These are phyloP conservation scores for Euphrasia arctica DNA, from an alignment of 305 asterid genomes.

Conservation along the genomic window DNA sequence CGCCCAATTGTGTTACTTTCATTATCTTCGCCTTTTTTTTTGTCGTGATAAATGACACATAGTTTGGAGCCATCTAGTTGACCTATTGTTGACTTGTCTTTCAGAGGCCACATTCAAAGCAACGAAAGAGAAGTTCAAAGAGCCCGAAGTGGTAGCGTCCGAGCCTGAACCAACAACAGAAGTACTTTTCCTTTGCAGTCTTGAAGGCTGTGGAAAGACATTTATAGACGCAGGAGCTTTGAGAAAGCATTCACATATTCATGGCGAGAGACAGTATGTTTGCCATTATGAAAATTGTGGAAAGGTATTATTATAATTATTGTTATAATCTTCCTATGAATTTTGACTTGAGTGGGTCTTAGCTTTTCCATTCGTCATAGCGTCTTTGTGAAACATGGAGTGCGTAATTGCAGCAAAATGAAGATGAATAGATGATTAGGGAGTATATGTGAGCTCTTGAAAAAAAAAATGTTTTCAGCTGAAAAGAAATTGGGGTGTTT, in stretches of 20 bases:
- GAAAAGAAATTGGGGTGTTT: too few species aligned
- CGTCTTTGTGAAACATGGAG: too few species aligned
- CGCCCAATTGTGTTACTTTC: not conserved
- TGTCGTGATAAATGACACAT: not conserved
- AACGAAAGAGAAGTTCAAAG: constrained; percentile 62
- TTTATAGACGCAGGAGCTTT: constrained; percentile 93
- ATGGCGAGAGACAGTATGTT: constrained; percentile 93
- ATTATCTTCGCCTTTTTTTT: not conserved
- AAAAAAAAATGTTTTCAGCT: too few species aligned
- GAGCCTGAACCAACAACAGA: constrained; percentile 77
- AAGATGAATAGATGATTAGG: too few species aligned
- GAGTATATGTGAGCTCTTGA: too few species aligned
- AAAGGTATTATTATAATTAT: constrained; percentile 48
- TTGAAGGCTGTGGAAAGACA: constrained; percentile 97
- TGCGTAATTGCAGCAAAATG: too few species aligned
- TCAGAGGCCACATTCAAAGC: constrained; percentile 70
- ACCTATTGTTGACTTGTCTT: constrained; percentile 24
- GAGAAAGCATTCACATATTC: constrained; percentile 97
- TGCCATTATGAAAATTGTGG: constrained; percentile 96
- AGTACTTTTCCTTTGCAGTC: constrained; percentile 95
- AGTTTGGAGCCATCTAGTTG: constrained; percentile 4
- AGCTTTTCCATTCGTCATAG: too few species aligned
- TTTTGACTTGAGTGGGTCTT: too few species aligned
- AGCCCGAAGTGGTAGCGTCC: constrained; percentile 57
- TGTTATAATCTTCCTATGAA: too few species aligned